A percentile compares a stretch with the other conserved stretches of the same genome.
phyloP scores from a whole-genome alignment of 2,329 filamentous ascomycete genomes.

The Uncinocarpus reesii region DNA sequence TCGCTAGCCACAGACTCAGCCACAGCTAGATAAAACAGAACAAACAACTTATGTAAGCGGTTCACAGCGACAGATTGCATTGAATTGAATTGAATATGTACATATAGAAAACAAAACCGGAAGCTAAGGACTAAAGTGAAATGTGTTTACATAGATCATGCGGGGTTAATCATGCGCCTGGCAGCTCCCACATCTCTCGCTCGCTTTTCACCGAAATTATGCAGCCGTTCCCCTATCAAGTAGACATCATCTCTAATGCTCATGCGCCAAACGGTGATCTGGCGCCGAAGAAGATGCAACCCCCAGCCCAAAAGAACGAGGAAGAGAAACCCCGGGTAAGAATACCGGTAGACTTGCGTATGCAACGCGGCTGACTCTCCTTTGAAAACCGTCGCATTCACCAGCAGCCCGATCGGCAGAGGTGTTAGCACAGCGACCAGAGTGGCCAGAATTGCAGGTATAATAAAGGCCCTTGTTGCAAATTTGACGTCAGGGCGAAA shows the following conservation, averaged over 20 bases:
- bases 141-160: neutral
- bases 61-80: neutral
- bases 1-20: constrained; percentile 3
- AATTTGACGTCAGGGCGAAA: constrained; percentile 66
- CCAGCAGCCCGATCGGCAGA: constrained; percentile 45
- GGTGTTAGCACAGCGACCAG: constrained; percentile 55
- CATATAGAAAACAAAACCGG: neutral
- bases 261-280: constrained; percentile 65
- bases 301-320: constrained; percentile 44
- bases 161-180: constrained; percentile 27
- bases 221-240: constrained; percentile 82
- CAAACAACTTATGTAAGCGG: neutral
- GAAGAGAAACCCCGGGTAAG: constrained; percentile 59
- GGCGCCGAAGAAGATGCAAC: constrained; percentile 33
- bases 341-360: constrained; percentile 50
- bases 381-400: constrained; percentile 38
- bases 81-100: neutral
- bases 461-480: constrained; percentile 75
- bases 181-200: constrained; percentile 32
- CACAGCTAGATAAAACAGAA: neutral
- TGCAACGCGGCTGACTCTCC: constrained; percentile 25
- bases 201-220: constrained; percentile 70
- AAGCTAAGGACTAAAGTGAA: neutral
- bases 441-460: constrained; percentile 60
- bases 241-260: constrained; percentile 91